These are phyloP conservation scores for Collybia nuda DNA, from an alignment of 768 basidiomycete species.

Conservation along the genomic window DNA sequence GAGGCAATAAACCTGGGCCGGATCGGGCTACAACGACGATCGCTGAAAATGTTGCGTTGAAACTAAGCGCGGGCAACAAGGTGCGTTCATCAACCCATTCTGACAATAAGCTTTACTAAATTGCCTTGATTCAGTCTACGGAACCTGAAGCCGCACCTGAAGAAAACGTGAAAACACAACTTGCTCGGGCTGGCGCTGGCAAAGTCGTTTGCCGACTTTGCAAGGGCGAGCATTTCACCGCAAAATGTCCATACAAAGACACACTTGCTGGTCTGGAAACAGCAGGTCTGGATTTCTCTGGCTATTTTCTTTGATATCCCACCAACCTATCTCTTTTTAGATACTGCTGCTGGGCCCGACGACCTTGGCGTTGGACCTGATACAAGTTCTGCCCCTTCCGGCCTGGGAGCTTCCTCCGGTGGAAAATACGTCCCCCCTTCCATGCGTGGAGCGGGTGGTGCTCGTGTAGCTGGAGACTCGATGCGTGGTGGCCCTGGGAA, in stretches of 20 bases:
- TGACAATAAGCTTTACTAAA: neutral
- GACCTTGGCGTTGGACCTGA: constrained; percentile 31
- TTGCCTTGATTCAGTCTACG: constrained; percentile 36
- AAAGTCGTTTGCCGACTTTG: constrained; percentile 92
- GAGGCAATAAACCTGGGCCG: constrained; percentile 83
- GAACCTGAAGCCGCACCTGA: constrained; percentile 70
- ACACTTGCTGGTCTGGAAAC: constrained; percentile 77
- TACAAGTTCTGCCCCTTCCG: constrained; percentile 34
- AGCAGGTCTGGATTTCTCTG: constrained; percentile 44
- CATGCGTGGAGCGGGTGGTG: constrained; percentile 68
- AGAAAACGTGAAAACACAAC: constrained; percentile 62
- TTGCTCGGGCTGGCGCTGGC: constrained; percentile 75
- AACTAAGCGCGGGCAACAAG: constrained; percentile 60
- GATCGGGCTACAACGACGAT: constrained; percentile 94
- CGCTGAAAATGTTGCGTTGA: constrained; percentile 55
- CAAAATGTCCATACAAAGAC: constrained; percentile 98
- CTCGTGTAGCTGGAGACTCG: constrained; percentile 70
- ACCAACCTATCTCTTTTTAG: constrained; percentile 12
- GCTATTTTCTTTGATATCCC: neutral
- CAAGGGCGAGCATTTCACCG: constrained; percentile 96
- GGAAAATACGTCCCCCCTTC: constrained; percentile 96
- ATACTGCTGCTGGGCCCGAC: constrained; percentile 33
- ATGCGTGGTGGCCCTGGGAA: constrained; percentile 59
- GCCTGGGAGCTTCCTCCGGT: constrained; percentile 39
- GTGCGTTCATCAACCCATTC: constrained; percentile 25